A percentile compares a stretch with the other conserved stretches of the same genome.
phyloP scores from a whole-genome alignment of 2,329 filamentous ascomycete genomes.

The Phialophora macrospora region DNA sequence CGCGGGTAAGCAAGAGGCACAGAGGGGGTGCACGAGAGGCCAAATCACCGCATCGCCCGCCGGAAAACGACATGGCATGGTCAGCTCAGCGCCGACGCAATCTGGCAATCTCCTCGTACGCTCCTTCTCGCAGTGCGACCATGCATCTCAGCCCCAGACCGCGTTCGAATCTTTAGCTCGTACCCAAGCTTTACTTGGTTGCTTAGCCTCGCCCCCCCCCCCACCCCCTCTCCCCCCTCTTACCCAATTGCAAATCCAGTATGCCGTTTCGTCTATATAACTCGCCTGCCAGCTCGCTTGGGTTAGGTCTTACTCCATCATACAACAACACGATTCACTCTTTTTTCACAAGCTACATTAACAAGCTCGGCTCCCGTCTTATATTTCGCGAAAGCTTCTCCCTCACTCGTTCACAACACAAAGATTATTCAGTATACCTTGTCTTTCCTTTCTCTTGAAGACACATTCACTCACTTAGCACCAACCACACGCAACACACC shows the following conservation, averaged over 20 bases:
- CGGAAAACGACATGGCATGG: neutral
- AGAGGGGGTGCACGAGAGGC: neutral
- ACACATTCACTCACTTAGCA: slow-evolving; percentile 26
- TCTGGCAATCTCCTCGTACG: slow-evolving; percentile 11
- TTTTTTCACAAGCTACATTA: slow-evolving; percentile 12
- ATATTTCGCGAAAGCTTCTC: slow-evolving; percentile 12
- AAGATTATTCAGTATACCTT: slow-evolving; percentile 2
- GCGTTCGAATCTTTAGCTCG: slow-evolving; percentile 3
- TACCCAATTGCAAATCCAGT: no score
- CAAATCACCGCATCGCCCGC: slow-evolving; percentile 18
- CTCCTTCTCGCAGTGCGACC: neutral
- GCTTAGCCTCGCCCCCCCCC: slow-evolving; percentile 11
- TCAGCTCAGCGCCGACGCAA: neutral
- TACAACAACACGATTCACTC: slow-evolving; percentile 18
- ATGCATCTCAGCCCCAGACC: slow-evolving; percentile 7
- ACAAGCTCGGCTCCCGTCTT: slow-evolving; percentile 10
- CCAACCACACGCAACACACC: neutral
- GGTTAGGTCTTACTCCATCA: slow-evolving; percentile 26
- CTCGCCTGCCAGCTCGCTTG: slow-evolving; percentile 17
- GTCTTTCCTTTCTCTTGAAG: slow-evolving; percentile 21
- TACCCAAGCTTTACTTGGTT: slow-evolving; percentile 14
- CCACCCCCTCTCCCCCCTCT: no score
- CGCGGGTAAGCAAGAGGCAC: neutral
- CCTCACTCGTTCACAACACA: slow-evolving; percentile 3
- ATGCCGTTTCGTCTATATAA: slow-evolving; percentile 18